Base-by-base conservation (phyloP, 2,329 filamentous ascomycete species). In the Cordyceps cateniannulata region DNA sequence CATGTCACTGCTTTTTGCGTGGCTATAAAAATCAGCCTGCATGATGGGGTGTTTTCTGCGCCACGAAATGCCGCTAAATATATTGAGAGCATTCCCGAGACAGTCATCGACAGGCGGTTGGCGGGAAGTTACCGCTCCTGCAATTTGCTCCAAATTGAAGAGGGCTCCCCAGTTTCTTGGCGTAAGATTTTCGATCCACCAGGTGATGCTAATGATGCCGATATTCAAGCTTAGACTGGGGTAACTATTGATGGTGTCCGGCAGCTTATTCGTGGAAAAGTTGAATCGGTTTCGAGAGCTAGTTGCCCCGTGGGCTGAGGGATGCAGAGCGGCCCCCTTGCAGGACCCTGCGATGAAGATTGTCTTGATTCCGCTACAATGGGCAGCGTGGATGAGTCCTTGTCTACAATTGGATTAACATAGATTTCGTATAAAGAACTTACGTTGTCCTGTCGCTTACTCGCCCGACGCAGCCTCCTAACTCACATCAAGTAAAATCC, bases 151-250 rank as follows among this genome's bases (percentile, higher is more conserved):
- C 16, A 20, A 20, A 29, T 14, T 12, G 18, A 48, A 16, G 42
- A 24, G n/a, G 6, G 32, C 50, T 25, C 14, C 9, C 22, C 24
- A 22, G n/a, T 38, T 29, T 20, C 51, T 42, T 58, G 55, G 55
- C 55, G 55, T 58, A 49, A 58, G 55, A 58, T 58, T 58, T 20
- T 57, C 45, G 55, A 58, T 58, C 55, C 55, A 58, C 52, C 22
- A 9, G 6, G n/a, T 42, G 52, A 45, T n/a, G n/a, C n/a, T n/a
- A n/a, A n/a, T 20, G n/a, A 32, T 24, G 12, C 24, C 27, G 29
- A 35, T 12, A 35, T 12, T 14, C 10, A 35, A 9, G 32, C 32
- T 35, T 35, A 35, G 10, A 14, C 32, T 35, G 32, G 32, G 32
- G 32, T 35, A 35, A 10, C 8, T 22, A 27, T 14, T 42, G 29